Base-by-base conservation (phyloP, 306 rosid species). In the Cyamopsis tetragonoloba region DNA sequence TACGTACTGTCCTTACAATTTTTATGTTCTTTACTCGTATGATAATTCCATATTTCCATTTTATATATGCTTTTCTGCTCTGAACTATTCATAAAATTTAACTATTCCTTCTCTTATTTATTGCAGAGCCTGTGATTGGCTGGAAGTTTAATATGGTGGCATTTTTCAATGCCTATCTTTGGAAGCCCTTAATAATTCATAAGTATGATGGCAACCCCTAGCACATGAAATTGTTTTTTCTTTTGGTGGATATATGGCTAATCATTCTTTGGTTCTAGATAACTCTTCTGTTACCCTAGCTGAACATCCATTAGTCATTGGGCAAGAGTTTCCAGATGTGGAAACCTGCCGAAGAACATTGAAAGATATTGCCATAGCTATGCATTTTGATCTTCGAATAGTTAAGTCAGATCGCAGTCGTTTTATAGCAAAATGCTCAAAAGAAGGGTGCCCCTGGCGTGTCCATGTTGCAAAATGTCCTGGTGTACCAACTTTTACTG, bases 391-490 rank as follows among this genome's bases (percentile, higher is more conserved):
- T 82, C 92, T 93, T 62, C 93, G 98, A 32, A 89, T 93, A 22
- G 98, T 93, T 68, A 93, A 93, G 85, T 93, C 98, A 44, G 97
- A 93, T 68, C 96, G 98, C 70, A 93, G 97, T 79, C 96, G 97
- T 70, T 88, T 93, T 63, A 93, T 93, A 73, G 98, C 97, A 75
- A 93, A 89, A 83, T 93, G 98, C 85, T 89, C 96, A 73, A 93
- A 93, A 84, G 98, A 89, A 82, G 97, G 98, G 47, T 93, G 98
- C 75, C 98, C 97, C 37, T 93, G 98, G 98, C 97, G 96, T 56
- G 98, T 93, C 46, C 98, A 93, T 80, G 96, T 93, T 24, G 98
- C 98, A 44, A 93, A 93, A 76, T 93, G 98, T 79, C 88, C 98
- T 4, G 98, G 98, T 75, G 96, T 88, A 81, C 77, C 98, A 30